Evolutionary conservation across 2,329 filamentous ascomycete genomes (phyloP).

Genomic region (Cercospora janseana): DNA sequence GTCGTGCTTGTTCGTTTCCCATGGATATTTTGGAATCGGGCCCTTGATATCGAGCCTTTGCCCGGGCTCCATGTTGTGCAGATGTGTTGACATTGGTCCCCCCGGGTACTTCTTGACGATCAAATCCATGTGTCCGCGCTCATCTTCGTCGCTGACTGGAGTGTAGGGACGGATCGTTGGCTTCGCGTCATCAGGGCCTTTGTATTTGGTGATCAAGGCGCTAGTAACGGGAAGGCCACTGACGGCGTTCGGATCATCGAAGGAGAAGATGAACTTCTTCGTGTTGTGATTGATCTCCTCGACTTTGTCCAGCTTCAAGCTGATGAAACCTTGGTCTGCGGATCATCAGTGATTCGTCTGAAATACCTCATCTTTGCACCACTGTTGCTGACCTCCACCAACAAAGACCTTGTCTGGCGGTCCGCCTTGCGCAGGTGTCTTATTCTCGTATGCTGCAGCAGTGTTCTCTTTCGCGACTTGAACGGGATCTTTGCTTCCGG

Average conservation of each 20-base stretch:
- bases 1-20: conserved; percentile 85
- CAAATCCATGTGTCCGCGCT: conserved; percentile 79
- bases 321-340: conserved; percentile 78
- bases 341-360: neutral
- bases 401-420: conserved; percentile 60
- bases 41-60: conserved; percentile 90
- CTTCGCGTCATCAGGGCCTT: conserved; percentile 79
- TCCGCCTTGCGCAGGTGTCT: conserved; percentile 37
- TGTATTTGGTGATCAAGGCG: conserved; percentile 87
- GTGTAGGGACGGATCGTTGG: conserved; percentile 89
- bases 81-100: conserved; percentile 86
- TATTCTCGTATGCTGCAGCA: conserved; percentile 40
- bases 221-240: conserved; percentile 80
- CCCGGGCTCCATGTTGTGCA: conserved; percentile 78
- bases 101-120: conserved; percentile 88
- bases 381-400: conserved; percentile 54
- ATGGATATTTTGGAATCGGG: conserved; percentile 89
- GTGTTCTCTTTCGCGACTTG: conserved; percentile 29
- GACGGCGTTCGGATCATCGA: conserved; percentile 79
- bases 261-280: conserved; percentile 84
- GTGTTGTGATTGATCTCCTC: conserved; percentile 90
- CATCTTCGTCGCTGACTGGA: conserved; percentile 80
- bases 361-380: neutral
- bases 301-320: conserved; percentile 73
- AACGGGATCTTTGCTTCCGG: conserved; percentile 28